These are phyloP conservation scores for Aspergillus sclerotialis DNA, from an alignment of 2,329 filamentous ascomycete genomes.

Conservation along the genomic window DNA sequence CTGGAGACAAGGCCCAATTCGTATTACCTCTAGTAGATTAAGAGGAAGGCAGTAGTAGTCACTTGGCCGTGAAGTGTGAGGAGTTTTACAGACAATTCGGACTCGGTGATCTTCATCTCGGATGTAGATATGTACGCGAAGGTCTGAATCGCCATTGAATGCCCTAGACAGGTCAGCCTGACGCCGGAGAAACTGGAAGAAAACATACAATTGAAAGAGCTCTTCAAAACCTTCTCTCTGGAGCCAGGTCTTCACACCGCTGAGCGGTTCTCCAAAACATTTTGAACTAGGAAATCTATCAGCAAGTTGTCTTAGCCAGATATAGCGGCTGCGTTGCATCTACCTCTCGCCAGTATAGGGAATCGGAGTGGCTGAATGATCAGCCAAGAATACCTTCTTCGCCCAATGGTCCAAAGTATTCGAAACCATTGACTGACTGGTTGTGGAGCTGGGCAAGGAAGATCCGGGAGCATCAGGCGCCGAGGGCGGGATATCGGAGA, in stretches of 20 bases:
- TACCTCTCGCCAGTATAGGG: conserved; percentile 25
- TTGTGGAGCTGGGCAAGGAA: conserved; percentile 25
- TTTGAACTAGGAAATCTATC: conserved; percentile 26
- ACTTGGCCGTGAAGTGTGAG: conserved; percentile 32
- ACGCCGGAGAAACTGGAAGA: not conserved
- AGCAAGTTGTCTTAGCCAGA: conserved; percentile 1
- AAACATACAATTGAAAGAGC: conserved; percentile 32
- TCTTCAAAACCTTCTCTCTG: conserved; percentile 29
- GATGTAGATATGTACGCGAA: conserved; percentile 46
- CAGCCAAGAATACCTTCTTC: conserved; percentile 28
- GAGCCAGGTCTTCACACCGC: conserved; percentile 23
- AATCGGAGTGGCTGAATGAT: conserved; percentile 22
- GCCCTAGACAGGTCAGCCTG: conserved; percentile 23
- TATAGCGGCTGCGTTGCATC: not conserved
- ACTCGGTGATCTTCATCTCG: conserved; percentile 45
- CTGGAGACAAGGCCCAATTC: conserved; percentile 31
- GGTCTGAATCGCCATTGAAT: conserved; percentile 40
- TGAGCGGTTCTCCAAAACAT: conserved; percentile 25
- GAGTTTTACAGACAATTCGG: conserved; percentile 47
- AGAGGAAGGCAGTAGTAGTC: conserved; percentile 46
- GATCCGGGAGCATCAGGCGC: conserved; percentile 27
- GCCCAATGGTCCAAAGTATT: conserved; percentile 36
- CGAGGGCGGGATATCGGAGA: conserved; percentile 23
- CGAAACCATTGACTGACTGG: conserved; percentile 23
- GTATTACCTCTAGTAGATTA: conserved; percentile 36